These are phyloP conservation scores for Barnettozyma wickerhamii DNA, from an alignment of 805 yeast species.

Conservation along the genomic window DNA sequence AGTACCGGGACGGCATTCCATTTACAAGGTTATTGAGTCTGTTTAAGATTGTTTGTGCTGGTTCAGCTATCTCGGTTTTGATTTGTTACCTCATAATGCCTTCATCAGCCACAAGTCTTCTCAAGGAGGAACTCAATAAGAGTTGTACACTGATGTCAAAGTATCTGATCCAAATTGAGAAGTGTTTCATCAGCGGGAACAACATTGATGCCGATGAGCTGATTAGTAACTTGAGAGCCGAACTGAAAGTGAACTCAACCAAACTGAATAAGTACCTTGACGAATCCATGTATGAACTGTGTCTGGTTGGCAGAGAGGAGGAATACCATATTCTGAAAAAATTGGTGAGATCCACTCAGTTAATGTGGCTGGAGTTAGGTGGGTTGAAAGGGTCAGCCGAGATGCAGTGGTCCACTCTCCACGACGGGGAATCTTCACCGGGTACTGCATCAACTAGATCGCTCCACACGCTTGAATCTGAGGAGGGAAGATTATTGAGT, in stretches of 20 bases:
- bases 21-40: constrained; percentile 48
- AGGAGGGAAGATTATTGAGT: not conserved
- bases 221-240: constrained; percentile 28
- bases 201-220: constrained; percentile 33
- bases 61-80: constrained; percentile 54
- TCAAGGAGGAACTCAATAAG: constrained; percentile 45
- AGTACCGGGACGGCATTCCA: constrained; percentile 55
- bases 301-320: constrained; percentile 46
- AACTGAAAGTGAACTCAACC: constrained; percentile 37
- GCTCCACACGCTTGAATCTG: constrained; percentile 8
- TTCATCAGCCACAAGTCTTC: constrained; percentile 43
- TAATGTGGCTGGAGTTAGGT: constrained; percentile 53
- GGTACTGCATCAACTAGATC: constrained; percentile 1
- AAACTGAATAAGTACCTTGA: constrained; percentile 39
- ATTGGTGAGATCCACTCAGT: constrained; percentile 48
- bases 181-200: constrained; percentile 44
- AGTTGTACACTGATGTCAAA: constrained; percentile 50
- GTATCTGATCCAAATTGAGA: constrained; percentile 41
- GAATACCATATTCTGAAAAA: constrained; percentile 43
- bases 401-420: constrained; percentile 56
- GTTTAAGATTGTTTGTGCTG: constrained; percentile 53
- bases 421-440: constrained; percentile 18
- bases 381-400: constrained; percentile 67
- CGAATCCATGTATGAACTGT: constrained; percentile 62
- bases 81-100: constrained; percentile 68